A percentile compares a stretch with the other conserved stretches of the same genome.
phyloP scores from a whole-genome alignment of 1,284 basidiomycete species.

The Agaricales sp. region DNA sequence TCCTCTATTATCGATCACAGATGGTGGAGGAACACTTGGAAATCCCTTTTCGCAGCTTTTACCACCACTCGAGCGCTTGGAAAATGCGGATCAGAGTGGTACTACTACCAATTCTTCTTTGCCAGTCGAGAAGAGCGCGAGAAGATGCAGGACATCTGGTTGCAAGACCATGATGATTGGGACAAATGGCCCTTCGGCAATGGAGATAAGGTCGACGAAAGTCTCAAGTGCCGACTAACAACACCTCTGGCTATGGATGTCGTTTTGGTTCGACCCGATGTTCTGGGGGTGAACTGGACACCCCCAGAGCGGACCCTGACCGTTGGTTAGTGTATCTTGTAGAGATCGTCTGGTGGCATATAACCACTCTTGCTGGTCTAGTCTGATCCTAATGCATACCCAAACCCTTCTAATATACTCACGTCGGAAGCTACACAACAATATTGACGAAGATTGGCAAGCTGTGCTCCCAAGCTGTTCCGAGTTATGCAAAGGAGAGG shows the following conservation, averaged over 20 bases:
- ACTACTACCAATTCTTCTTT: constrained; percentile 40
- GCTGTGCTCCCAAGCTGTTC: too few relatives aligned
- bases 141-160: constrained; percentile 19
- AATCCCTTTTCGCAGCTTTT: constrained; percentile 11
- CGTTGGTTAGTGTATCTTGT: too few relatives aligned
- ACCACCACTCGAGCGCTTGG: constrained; percentile 19
- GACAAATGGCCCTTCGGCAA: constrained; percentile 1
- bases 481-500: too few relatives aligned
- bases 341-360: too few relatives aligned
- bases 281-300: constrained; percentile 17
- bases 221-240: constrained; percentile 6
- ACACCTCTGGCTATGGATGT: constrained; percentile 13
- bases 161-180: constrained; percentile 4
- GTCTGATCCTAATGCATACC: too few relatives aligned
- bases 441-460: too few relatives aligned
- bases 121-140: constrained; percentile 20
- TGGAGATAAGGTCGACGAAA: background rate
- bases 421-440: too few relatives aligned
- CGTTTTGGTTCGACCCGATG: constrained; percentile 10
- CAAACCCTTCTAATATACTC: too few relatives aligned
- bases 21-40: constrained; percentile 6
- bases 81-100: constrained; percentile 31
- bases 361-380: too few relatives aligned
- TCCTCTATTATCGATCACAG: background rate
- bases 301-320: constrained; percentile 15